These are phyloP conservation scores for Lyophyllum decastes DNA, from an alignment of 768 basidiomycete species.

Conservation along the genomic window DNA sequence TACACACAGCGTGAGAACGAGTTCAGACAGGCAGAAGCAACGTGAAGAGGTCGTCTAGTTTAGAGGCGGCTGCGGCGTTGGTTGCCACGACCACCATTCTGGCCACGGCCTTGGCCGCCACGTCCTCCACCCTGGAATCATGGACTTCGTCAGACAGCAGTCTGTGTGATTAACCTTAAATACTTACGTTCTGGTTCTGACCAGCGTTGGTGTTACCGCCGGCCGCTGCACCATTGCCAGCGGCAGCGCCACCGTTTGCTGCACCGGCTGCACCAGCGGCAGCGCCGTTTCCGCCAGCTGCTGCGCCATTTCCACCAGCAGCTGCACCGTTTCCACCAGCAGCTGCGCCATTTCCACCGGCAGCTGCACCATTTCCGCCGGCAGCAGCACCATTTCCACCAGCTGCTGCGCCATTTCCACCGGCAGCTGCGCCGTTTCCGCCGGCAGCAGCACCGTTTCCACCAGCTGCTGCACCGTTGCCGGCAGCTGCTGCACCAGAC, in stretches of 20 bases:
- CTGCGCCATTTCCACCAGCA: conserved; percentile 11
- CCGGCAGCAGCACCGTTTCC: conserved; percentile 12
- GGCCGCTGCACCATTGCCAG: background rate
- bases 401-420: conserved; percentile 16
- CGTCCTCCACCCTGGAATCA: conserved; percentile 1
- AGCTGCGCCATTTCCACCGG: conserved; percentile 6
- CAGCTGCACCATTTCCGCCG: conserved; percentile 4
- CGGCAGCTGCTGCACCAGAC: conserved; percentile 24
- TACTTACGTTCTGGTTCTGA: background rate
- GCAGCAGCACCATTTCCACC: conserved; percentile 19
- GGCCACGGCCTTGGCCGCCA: background rate
- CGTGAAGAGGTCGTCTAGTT: conserved; percentile 4
- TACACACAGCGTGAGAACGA: conserved; percentile 1
- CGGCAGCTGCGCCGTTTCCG: conserved; percentile 16
- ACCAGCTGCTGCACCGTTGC: conserved; percentile 17
- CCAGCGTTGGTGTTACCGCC: background rate
- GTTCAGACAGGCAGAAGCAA: background rate
- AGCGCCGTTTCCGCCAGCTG: conserved; percentile 11
- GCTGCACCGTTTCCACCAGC: conserved; percentile 15
- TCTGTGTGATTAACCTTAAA: background rate
- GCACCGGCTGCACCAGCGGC: conserved; percentile 10
- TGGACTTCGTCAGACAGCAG: background rate
- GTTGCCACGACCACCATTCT: background rate
- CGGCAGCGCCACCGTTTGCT: background rate
- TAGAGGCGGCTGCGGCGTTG: conserved; percentile 6